Evolutionary conservation across 1,139 yeast genomes (phyloP), one percentile per base, ranked within the genome.

Genomic region (Saccharomycopsis hybrid): DNA sequence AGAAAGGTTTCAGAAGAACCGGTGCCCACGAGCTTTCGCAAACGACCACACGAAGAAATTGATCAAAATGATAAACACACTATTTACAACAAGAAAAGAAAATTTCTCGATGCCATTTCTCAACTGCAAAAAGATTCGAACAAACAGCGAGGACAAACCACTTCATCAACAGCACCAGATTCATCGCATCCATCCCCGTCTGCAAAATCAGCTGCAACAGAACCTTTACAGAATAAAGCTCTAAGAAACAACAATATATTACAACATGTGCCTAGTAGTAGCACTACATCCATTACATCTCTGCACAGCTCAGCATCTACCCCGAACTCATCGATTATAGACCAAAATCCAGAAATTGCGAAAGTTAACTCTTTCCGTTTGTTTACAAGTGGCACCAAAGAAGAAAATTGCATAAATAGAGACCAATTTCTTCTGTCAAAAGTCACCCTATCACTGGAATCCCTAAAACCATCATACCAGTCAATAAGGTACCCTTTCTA

Each of bases 1-100:
- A 38, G 48, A 30, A 45, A n/a, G n/a, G n/a, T n/a, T n/a, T n/a
- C n/a, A n/a, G n/a, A n/a, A n/a, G n/a, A n/a, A n/a, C n/a, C n/a
- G n/a, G n/a, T n/a, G n/a, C n/a, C n/a, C n/a, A n/a, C n/a, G n/a
- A n/a, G n/a, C n/a, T n/a, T n/a, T n/a, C 37, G 5, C 11, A 44
- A 44, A 30, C 24, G 47, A 38, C 4, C 8, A 4, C 5, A n/a
- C n/a, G 48, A 45, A 8, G 33, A 45, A 8, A 27, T 36, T 4
- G 47, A 44, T 35, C 42, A 44, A 18, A 5, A 5, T 3, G 52
- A 49, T 35, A 28, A 11, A 8, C 41, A 29, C 32, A 49, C 52
- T n/a, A 25, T 39, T 24, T 49, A 30, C 32, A 49, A 49, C 32
- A 49, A 49, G 28, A 49, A 49, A 28, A 45, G 39, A 41, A 47